Evolutionary conservation across 75 land plant genomes (phyloP), one percentile per base, ranked within the genome.

Genomic region (Azolla pinnata): DNA sequence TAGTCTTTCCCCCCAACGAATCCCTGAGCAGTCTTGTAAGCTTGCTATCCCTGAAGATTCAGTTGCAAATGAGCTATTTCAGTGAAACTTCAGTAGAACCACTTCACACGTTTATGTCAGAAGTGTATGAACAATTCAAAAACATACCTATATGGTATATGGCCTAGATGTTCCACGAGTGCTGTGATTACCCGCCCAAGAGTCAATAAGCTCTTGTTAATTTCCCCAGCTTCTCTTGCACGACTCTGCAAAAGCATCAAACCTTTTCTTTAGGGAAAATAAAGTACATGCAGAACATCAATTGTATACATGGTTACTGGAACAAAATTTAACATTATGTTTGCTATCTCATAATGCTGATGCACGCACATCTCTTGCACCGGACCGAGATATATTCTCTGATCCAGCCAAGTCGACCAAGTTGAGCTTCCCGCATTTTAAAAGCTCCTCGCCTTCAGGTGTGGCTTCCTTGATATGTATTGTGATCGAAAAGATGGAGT

Each of bases 141-240:
- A 7, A 14, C 7, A 38, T 61, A 93, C 98, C 98, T 88, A 79
- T 93, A 93, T 8, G 98, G 98, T 17, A 93, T 66, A 65, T 93
- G 98, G 0, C 96, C 98, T 57, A 83, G 77, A 73, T 93, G 98
- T 59, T 89, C 98, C 7, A 93, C 98, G 33, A 93, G 81, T 31
- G 96, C 95, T 74, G 81, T 92, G 4, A 92, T 92, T 16, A 92
- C 97, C 46, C 97, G 81, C 18, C 97, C 98, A 24, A 93, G 59
- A 20, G 98, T 93, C 10, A 93, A 85, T 35, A 93, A 75, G 63
- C 98, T 93, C 66, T 93, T 93, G 44, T 93, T 93, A 28, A 93
- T 93, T 55, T 93, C 98, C 57, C 98, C 98, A 50, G 98, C 98
- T 75, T 93, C 98, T 68, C 98, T 79, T 53, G 98, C 98, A 26